These are phyloP conservation scores for Candida verbasci DNA, from an alignment of 805 yeast genomes.

Conservation along the genomic window DNA sequence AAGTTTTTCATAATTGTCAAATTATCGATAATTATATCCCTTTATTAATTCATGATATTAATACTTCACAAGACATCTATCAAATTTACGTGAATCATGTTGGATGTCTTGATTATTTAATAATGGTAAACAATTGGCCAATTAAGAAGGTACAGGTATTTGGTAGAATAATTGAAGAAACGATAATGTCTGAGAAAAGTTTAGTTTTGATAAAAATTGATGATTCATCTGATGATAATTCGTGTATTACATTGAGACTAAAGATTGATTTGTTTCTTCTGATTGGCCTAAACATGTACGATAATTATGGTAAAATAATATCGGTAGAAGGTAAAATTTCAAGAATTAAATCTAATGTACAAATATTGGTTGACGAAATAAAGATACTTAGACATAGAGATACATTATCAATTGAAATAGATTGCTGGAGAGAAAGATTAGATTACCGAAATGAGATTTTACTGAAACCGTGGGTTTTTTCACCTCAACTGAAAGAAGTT, in stretches of 20 bases:
- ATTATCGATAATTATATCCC: conserved; percentile 18
- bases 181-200: conserved; percentile 10
- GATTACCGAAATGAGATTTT: conserved; percentile 15
- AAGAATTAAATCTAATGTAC: conserved; percentile 1
- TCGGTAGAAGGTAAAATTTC: conserved; percentile 18
- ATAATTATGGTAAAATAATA: conserved; percentile 21
- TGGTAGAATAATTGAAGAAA: conserved; percentile 27
- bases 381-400: conserved; percentile 12
- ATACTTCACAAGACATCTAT: conserved; percentile 7
- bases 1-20: conserved; percentile 29
- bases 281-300: conserved; percentile 13
- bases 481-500: conserved; percentile 4
- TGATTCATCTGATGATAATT: conserved; percentile 28
- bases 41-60: conserved; percentile 28
- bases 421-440: conserved; percentile 24
- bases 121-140: conserved; percentile 33
- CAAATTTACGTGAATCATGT: conserved; percentile 18
- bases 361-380: conserved; percentile 11
- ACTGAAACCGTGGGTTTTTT: conserved; percentile 23
- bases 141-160: conserved; percentile 17
- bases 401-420: conserved; percentile 22
- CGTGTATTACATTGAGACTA: conserved; percentile 23
- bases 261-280: conserved; percentile 8
- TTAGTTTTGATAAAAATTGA: conserved; percentile 22
- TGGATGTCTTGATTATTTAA: conserved; percentile 7